Conservation (phyloP, 306 rosid genomes). For the Trifolium repens region DNA sequence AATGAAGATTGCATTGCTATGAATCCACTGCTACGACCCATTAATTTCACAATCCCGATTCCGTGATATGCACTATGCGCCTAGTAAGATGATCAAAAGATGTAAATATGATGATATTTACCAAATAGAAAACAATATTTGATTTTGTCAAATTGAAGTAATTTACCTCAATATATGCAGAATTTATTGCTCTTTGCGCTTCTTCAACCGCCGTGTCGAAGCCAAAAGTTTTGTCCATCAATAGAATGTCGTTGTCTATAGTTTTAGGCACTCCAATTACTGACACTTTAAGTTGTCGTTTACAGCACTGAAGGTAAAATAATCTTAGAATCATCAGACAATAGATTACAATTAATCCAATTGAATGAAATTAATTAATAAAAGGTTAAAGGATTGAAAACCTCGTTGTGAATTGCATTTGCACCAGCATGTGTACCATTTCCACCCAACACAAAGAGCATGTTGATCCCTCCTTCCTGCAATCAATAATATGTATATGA, state of each 20-base stretch:
- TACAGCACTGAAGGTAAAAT: conserved; percentile 64
- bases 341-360: conserved; percentile 30
- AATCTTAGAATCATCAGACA: conserved; percentile 19
- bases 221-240: conserved; percentile 99
- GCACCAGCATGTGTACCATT: conserved; percentile 99
- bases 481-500: conserved; percentile 38
- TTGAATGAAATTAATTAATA: conserved; percentile 25
- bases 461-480: conserved; percentile 91
- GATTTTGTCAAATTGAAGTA: conserved; percentile 31
- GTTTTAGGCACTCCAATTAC: conserved; percentile 97
- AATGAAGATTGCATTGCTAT: conserved; percentile 97
- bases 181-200: conserved; percentile 94
- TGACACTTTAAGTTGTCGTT: conserved; percentile 69
- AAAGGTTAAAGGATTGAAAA: conserved; percentile 45
- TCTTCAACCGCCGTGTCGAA: conserved; percentile 99
- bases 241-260: conserved; percentile 87
- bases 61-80: conserved; percentile 99
- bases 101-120: conserved; percentile 14
- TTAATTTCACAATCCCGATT: conserved; percentile 87
- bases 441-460: conserved; percentile 98
- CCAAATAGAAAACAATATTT: not conserved
- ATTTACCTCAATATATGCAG: conserved; percentile 92
- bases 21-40: conserved; percentile 99
- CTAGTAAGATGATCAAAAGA: conserved; percentile 51
- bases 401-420: conserved; percentile 92